Evolutionary conservation across 257 asterid species (phyloP).

Genomic region (Prunella vulgaris): DNA sequence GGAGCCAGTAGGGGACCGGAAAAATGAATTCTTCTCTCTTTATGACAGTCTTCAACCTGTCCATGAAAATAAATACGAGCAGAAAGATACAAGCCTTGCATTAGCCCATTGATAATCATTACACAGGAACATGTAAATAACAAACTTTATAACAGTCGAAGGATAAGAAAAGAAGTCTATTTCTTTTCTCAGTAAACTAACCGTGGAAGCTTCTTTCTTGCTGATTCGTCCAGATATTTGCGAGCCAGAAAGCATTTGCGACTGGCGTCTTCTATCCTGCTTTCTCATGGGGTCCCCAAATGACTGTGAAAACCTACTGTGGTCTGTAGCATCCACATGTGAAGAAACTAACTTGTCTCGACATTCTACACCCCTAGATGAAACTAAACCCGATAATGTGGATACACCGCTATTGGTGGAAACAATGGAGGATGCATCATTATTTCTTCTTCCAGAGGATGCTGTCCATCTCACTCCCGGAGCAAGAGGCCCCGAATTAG

Average conservation of each 20-base stretch:
- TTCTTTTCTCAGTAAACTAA: constrained; percentile 1
- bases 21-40: constrained; percentile 51
- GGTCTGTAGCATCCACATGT: constrained; percentile 28
- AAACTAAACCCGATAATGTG: constrained; percentile 42
- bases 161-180: not conserved
- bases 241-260: constrained; percentile 35
- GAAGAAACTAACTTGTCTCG: constrained; percentile 27
- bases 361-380: constrained; percentile 48
- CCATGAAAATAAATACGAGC: not conserved
- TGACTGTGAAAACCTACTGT: constrained; percentile 37
- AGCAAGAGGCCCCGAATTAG: constrained; percentile 70
- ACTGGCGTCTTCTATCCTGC: constrained; percentile 34
- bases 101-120: not conserved
- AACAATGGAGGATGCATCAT: constrained; percentile 25
- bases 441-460: constrained; percentile 35
- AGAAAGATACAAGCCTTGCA: not conserved
- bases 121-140: not conserved
- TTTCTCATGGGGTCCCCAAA: constrained; percentile 39
- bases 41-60: constrained; percentile 40
- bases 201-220: constrained; percentile 40
- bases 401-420: constrained; percentile 35
- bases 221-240: constrained; percentile 37
- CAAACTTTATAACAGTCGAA: not conserved
- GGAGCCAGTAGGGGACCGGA: constrained; percentile 74
- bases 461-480: constrained; percentile 50